Conservation (phyloP, 73 alveolate species). For the Tetrahymena malaccensis region DNA sequence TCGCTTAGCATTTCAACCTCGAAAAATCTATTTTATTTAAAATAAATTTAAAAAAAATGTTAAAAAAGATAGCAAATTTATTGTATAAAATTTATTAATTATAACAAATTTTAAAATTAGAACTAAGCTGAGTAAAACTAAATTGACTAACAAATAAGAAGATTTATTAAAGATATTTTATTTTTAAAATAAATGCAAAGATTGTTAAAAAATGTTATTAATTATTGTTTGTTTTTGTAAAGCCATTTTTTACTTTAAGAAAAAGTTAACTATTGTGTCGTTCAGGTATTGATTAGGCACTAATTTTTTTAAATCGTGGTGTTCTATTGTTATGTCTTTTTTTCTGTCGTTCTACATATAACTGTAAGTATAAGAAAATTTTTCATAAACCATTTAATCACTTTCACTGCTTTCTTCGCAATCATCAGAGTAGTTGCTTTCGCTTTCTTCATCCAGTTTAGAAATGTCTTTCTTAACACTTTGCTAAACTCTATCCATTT, state of each 20-base stretch:
- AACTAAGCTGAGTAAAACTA: background rate
- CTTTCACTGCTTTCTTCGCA: background rate
- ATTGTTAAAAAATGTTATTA: too few species aligned
- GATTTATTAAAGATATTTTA: background rate
- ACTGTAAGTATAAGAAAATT: slow-evolving; percentile 4
- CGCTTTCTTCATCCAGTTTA: background rate
- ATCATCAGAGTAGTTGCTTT: background rate
- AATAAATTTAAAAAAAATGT: background rate
- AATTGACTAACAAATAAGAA: background rate
- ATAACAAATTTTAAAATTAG: too few species aligned
- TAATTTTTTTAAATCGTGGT: slow-evolving; percentile 28
- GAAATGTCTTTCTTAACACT: background rate
- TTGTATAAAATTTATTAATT: background rate
- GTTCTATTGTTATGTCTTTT: slow-evolving; percentile 17
- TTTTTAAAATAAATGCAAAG: background rate
- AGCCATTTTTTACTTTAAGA: background rate
- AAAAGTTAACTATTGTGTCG: slow-evolving; percentile 33
- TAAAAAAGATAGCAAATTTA: background rate
- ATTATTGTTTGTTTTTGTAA: too few species aligned
- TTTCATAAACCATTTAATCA: background rate
- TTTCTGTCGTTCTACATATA: background rate
- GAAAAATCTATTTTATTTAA: background rate
- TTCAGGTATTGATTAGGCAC: slow-evolving; percentile 32
- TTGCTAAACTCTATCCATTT: background rate
- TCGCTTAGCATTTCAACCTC: slow-evolving; percentile 19